Evolutionary conservation across 139 green algal genomes (phyloP).

Genomic region (Coelastrella sp.): DNA sequence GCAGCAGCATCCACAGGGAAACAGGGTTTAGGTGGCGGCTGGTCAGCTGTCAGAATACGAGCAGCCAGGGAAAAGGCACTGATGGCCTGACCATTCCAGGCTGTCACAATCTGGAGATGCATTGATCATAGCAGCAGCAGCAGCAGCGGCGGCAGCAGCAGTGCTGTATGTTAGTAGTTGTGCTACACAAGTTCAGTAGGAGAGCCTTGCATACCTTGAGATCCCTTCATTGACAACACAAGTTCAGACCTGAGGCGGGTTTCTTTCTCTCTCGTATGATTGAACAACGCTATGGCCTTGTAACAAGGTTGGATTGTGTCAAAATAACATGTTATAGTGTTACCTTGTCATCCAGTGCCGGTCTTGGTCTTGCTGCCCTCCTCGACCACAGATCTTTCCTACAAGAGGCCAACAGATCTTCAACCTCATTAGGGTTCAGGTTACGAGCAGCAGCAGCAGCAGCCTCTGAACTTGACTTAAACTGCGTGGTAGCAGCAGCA

Average conservation of each 20-base stretch:
- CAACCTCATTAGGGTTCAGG: conserved; percentile 50
- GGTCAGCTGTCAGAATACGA: conserved; percentile 64
- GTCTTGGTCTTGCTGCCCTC: conserved; percentile 69
- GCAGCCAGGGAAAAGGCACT: conserved; percentile 79
- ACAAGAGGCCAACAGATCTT: conserved; percentile 62
- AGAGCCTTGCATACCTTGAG: too few relatives aligned
- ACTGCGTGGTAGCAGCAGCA: conserved; percentile 45
- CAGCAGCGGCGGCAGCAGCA: too few relatives aligned
- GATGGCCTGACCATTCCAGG: conserved; percentile 93
- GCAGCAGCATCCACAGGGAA: conserved; percentile 82
- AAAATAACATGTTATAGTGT: too few relatives aligned
- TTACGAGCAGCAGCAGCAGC: conserved; percentile 34
- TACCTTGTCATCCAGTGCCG: conserved; percentile 91
- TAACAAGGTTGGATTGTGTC: neutral
- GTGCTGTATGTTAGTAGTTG: neutral
- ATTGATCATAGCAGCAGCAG: neutral
- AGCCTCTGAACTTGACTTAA: conserved; percentile 55
- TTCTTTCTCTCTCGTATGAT: too few relatives aligned
- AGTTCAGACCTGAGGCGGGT: too few relatives aligned
- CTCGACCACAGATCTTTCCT: conserved; percentile 69
- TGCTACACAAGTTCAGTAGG: too few relatives aligned
- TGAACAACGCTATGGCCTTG: too few relatives aligned
- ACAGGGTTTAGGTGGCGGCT: conserved; percentile 39
- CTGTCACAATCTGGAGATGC: conserved; percentile 81
- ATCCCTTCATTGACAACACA: too few relatives aligned